A percentile compares a stretch with the other conserved stretches of the same genome.
These are phyloP conservation scores for Candida sanyiensis DNA, from an alignment of 805 yeast species.

Conservation along the genomic window DNA sequence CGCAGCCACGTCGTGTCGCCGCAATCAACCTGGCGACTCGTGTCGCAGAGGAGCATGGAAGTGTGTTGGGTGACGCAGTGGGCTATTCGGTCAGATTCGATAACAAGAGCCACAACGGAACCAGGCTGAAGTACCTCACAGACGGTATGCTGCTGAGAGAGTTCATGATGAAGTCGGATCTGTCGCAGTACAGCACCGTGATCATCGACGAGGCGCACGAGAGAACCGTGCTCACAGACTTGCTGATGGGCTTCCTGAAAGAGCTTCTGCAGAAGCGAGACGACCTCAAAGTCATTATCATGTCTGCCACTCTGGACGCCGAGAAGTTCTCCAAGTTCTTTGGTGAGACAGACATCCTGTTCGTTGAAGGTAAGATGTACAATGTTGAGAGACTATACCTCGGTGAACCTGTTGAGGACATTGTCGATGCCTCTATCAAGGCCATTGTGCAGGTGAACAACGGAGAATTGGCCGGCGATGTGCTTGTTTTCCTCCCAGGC, in stretches of 20 bases:
- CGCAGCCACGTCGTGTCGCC: constrained; percentile 97
- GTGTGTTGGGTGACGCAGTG: constrained; percentile 69
- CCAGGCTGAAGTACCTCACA: constrained; percentile 79
- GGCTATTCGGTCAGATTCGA: constrained; percentile 94
- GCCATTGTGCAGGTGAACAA: constrained; percentile 73
- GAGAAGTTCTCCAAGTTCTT: constrained; percentile 77
- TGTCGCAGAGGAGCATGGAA: constrained; percentile 85
- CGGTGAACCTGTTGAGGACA: constrained; percentile 62
- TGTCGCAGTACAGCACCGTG: constrained; percentile 66
- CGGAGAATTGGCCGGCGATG: constrained; percentile 76
- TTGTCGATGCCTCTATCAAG: constrained; percentile 73
- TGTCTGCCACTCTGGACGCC: constrained; percentile 98
- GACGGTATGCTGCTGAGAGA: constrained; percentile 98
- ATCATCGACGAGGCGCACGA: constrained; percentile 97
- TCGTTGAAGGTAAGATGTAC: constrained; percentile 84
- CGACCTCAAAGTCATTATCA: constrained; percentile 66
- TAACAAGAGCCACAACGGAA: constrained; percentile 50
- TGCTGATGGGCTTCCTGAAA: constrained; percentile 83
- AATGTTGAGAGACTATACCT: constrained; percentile 74
- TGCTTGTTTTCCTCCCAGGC: constrained; percentile 90
- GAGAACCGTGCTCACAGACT: constrained; percentile 86
- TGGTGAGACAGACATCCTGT: constrained; percentile 72
- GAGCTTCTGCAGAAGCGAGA: constrained; percentile 48
- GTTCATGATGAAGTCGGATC: constrained; percentile 63
- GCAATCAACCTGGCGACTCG: constrained; percentile 91